phyloP scores from a whole-genome alignment of 768 basidiomycete species.

The Tricholoma matsutake region DNA sequence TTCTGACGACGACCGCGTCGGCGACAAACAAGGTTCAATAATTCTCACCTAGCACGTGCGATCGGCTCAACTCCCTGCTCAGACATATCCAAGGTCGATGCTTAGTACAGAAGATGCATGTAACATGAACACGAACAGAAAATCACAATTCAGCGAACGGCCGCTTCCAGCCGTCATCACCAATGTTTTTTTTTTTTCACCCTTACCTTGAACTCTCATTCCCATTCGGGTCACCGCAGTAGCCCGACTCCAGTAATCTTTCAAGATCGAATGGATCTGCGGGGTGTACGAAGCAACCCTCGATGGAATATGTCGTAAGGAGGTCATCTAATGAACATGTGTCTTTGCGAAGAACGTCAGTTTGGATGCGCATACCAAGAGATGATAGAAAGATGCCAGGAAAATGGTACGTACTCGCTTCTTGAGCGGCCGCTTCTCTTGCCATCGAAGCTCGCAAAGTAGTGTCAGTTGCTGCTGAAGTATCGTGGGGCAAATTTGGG shows the following conservation, averaged over 20 bases:
- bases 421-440: conserved; percentile 4
- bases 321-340: not conserved
- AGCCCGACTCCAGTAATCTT: not conserved
- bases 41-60: not conserved
- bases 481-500: not conserved
- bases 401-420: conserved; percentile 3
- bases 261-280: conserved; percentile 2
- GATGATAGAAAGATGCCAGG: not conserved
- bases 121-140: not conserved
- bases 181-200: not conserved
- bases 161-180: too few species aligned
- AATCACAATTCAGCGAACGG: too few species aligned
- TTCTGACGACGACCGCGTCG: not conserved
- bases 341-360: too few species aligned
- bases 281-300: not conserved
- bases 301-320: not conserved
- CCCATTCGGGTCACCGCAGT: not conserved
- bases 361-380: not conserved
- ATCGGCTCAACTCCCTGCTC: not conserved
- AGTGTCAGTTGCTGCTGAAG: not conserved
- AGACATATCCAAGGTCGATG: too few species aligned
- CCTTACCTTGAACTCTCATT: not conserved
- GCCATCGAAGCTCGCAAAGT: conserved; percentile 5
- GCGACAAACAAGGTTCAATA: not conserved
- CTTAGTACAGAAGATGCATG: too few species aligned